These are phyloP conservation scores for Trichoderma sp. DNA, from an alignment of 2,329 filamentous ascomycete species.

Conservation along the genomic window DNA sequence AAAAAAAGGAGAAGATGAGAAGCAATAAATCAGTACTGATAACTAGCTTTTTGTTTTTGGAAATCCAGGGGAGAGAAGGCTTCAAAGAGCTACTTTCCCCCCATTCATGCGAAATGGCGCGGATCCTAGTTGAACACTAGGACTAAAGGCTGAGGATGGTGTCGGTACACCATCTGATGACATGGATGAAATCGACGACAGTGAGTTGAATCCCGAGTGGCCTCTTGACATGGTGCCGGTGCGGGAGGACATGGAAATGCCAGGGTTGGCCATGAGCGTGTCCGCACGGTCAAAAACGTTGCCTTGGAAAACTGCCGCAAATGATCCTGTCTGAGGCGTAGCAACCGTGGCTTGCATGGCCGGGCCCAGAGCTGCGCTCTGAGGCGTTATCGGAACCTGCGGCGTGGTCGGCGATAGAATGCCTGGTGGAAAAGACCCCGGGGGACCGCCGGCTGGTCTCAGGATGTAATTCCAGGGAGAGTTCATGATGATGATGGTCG, in stretches of 20 bases:
- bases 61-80: too few species aligned
- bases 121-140: conserved; percentile 34
- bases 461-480: conserved; percentile 56
- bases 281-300: conserved; percentile 62
- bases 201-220: conserved; percentile 39
- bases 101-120: conserved; percentile 39
- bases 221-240: conserved; percentile 46
- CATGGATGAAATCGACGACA: conserved; percentile 43
- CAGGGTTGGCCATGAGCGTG: conserved; percentile 56
- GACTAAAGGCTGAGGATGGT: conserved; percentile 33
- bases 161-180: conserved; percentile 39
- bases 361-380: conserved; percentile 84
- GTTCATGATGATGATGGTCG: conserved; percentile 65
- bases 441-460: conserved; percentile 19
- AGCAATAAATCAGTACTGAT: neutral
- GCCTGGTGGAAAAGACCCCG: conserved; percentile 8
- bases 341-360: conserved; percentile 88
- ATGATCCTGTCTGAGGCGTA: conserved; percentile 59
- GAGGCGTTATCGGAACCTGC: conserved; percentile 71
- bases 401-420: conserved; percentile 24
- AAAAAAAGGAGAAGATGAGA: neutral
- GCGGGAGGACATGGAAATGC: conserved; percentile 56
- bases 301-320: conserved; percentile 53
- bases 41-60: neutral
- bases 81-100: conserved; percentile 38